These are phyloP conservation scores for Boletus sp. DNA, from an alignment of 768 basidiomycete species.

Conservation along the genomic window DNA sequence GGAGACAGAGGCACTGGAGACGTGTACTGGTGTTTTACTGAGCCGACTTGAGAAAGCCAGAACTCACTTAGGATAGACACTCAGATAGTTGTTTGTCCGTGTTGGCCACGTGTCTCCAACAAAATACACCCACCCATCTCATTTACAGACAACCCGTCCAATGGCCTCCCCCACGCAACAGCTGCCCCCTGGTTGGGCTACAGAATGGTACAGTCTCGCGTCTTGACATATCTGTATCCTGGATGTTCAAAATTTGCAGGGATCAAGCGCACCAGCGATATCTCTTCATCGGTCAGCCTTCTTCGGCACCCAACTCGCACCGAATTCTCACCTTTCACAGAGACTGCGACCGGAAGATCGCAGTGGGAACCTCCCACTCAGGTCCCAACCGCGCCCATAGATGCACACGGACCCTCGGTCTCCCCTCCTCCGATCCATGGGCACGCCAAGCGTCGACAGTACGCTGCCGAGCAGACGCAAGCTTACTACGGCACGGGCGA, in stretches of 20 bases:
- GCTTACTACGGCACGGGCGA: slow-evolving; percentile 68
- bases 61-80: not conserved
- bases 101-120: slow-evolving; percentile 27
- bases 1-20: slow-evolving; percentile 67
- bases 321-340: slow-evolving; percentile 40
- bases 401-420: slow-evolving; percentile 39
- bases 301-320: slow-evolving; percentile 3
- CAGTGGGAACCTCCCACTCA: slow-evolving; percentile 84
- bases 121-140: slow-evolving; percentile 8
- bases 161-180: slow-evolving; percentile 55
- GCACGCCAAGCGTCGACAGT: slow-evolving; percentile 78
- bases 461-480: slow-evolving; percentile 91
- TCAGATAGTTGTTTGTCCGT: slow-evolving; percentile 22
- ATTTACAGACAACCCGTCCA: not conserved
- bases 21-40: slow-evolving; percentile 66
- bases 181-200: slow-evolving; percentile 88
- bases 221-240: not conserved
- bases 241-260: slow-evolving; percentile 46
- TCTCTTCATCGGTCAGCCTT: slow-evolving; percentile 79
- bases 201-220: slow-evolving; percentile 69
- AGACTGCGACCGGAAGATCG: slow-evolving; percentile 74
- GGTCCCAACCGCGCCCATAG: slow-evolving; percentile 36
- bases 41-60: slow-evolving; percentile 45
- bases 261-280: slow-evolving; percentile 76
- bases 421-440: slow-evolving; percentile 43